phyloP scores from a whole-genome alignment of 768 basidiomycete species.

The Boletellus ananiceps region DNA sequence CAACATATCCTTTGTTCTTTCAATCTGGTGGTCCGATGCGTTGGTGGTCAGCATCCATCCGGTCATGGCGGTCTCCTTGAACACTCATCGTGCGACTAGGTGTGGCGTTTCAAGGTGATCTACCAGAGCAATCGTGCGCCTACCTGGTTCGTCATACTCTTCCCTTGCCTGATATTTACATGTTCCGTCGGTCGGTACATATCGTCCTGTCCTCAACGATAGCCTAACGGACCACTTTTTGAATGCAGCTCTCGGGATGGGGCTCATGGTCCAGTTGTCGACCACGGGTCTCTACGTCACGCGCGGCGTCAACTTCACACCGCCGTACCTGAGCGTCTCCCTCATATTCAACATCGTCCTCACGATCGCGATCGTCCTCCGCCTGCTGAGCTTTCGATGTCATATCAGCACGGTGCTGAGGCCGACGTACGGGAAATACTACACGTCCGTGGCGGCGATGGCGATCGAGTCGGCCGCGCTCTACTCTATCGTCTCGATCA shows the following conservation, averaged over 20 bases:
- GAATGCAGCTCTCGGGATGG: constrained; percentile 3
- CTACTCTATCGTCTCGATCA: no score
- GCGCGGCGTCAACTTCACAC: constrained; percentile 8
- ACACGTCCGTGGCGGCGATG: no score
- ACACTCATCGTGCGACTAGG: neutral
- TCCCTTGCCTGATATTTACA: constrained; percentile 10
- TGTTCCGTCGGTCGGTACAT: constrained; percentile 6
- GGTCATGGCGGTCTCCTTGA: no score
- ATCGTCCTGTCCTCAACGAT: neutral
- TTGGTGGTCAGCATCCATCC: constrained; percentile 13
- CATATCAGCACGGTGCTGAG: no score
- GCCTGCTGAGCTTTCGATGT: no score
- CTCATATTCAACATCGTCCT: constrained; percentile 31
- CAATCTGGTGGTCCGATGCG: constrained; percentile 17
- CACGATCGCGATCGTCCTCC: constrained; percentile 14
- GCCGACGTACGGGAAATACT: no score
- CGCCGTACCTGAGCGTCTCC: constrained; percentile 27
- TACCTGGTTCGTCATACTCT: constrained; percentile 6
- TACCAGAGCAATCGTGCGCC: constrained; percentile 8
- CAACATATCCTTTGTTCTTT: constrained; percentile 7
- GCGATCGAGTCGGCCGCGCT: no score
- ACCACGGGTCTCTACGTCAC: constrained; percentile 11
- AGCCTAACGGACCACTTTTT: neutral
- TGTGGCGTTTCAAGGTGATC: constrained; percentile 19
- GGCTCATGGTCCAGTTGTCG: constrained; percentile 11